phyloP scores from a whole-genome alignment of 441 rosid species.

The Hura crepitans region DNA sequence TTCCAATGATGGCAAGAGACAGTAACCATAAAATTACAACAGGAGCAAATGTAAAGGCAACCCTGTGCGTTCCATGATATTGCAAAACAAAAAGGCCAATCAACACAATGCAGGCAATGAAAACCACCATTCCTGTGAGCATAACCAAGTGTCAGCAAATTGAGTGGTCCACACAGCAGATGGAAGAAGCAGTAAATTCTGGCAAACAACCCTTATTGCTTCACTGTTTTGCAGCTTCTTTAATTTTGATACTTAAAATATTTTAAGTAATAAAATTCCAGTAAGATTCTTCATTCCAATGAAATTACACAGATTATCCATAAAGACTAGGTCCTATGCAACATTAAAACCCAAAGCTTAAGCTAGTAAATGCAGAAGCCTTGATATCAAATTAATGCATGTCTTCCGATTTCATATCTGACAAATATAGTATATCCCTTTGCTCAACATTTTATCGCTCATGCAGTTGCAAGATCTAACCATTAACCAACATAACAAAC shows the following conservation, averaged over 20 bases:
- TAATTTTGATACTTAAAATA: neutral
- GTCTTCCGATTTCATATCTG: no score
- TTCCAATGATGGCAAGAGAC: constrained; percentile 56
- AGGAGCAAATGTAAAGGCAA: constrained; percentile 71
- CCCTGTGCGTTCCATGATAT: constrained; percentile 70
- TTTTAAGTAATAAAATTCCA: no score
- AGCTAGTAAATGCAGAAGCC: no score
- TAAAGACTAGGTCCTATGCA: neutral
- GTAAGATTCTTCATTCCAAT: no score
- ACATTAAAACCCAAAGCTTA: constrained; percentile 5
- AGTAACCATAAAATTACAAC: constrained; percentile 72
- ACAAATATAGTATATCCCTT: no score
- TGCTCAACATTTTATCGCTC: neutral
- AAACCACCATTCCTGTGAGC: constrained; percentile 61
- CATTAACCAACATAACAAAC: neutral
- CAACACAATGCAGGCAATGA: constrained; percentile 58
- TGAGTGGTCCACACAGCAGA: neutral
- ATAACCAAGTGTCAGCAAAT: constrained; percentile 27
- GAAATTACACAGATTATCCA: no score
- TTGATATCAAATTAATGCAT: no score
- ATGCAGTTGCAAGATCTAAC: neutral
- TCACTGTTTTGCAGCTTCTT: neutral
- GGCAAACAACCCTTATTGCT: constrained; percentile 2
- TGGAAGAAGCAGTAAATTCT: constrained; percentile 11
- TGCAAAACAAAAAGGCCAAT: constrained; percentile 89